Conservation (phyloP, 495 filamentous ascomycete genomes). For the Aspergillus saccharolyticus region DNA sequence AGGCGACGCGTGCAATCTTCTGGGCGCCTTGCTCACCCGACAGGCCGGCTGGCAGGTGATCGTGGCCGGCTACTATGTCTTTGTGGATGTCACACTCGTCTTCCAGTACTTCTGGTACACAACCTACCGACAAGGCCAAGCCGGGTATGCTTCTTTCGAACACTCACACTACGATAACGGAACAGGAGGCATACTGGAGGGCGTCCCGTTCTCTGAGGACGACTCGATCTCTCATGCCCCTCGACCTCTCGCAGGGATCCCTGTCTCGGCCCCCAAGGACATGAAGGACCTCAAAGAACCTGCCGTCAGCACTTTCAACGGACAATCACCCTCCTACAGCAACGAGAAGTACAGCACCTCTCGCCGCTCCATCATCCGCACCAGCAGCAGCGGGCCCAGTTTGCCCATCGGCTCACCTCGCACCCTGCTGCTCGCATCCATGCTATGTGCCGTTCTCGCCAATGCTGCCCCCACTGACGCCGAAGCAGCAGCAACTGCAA, state of each 20-base stretch:
- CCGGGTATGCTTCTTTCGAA: slow-evolving; percentile 23
- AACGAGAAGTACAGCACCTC: slow-evolving; percentile 36
- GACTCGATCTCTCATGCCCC: slow-evolving; percentile 11
- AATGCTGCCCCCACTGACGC: slow-evolving; percentile 39
- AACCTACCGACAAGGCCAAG: slow-evolving; percentile 38
- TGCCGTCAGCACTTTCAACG: slow-evolving; percentile 14
- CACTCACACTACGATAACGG: slow-evolving; percentile 20
- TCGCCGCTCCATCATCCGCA: slow-evolving; percentile 25
- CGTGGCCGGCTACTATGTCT: slow-evolving; percentile 63
- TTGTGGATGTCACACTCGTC: slow-evolving; percentile 59
- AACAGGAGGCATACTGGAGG: slow-evolving; percentile 25
- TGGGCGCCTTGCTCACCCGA: slow-evolving; percentile 59
- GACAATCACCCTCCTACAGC: slow-evolving; percentile 31
- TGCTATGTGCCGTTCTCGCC: slow-evolving; percentile 42
- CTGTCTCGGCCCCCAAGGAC: slow-evolving; percentile 28
- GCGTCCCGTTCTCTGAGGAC: slow-evolving; percentile 25
- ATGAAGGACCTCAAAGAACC: slow-evolving; percentile 26
- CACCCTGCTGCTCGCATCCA: slow-evolving; percentile 42
- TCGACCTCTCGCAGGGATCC: slow-evolving; percentile 13
- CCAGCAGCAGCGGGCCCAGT: slow-evolving; percentile 24
- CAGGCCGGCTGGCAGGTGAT: slow-evolving; percentile 70
- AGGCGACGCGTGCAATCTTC: slow-evolving; percentile 63
- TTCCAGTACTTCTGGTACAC: slow-evolving; percentile 68
- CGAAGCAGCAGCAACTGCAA: not conserved
- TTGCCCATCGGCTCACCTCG: slow-evolving; percentile 35